Percentiles rank a stretch among this genome's conserved stretches.
Evolutionary conservation across 768 basidiomycete genomes (phyloP).

Genomic region (Xerocomellus dryophilus): DNA sequence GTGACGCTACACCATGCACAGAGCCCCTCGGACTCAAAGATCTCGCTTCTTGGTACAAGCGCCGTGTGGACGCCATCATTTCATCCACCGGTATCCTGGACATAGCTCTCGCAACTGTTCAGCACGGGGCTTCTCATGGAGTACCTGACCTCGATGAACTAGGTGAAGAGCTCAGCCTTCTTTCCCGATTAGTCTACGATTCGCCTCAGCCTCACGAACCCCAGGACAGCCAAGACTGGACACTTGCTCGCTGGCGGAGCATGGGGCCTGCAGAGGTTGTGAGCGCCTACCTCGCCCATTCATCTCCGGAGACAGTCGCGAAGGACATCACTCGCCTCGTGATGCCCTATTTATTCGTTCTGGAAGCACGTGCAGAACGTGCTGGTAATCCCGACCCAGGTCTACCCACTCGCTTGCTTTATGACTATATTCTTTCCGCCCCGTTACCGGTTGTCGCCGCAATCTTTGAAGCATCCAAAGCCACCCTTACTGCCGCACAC

Average conservation of each 20-base stretch:
- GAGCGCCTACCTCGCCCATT: conserved; percentile 70
- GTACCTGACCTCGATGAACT: conserved; percentile 76
- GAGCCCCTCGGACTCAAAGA: conserved; percentile 26
- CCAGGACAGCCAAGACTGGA: conserved; percentile 62
- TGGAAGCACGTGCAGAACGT: conserved; percentile 86
- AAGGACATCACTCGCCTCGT: conserved; percentile 73
- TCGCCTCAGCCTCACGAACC: conserved; percentile 45
- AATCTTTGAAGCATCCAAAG: conserved; percentile 89
- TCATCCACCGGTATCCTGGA: conserved; percentile 72
- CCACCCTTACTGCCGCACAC: conserved; percentile 66
- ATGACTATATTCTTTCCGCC: conserved; percentile 68
- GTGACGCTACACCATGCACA: conserved; percentile 2
- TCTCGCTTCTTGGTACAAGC: conserved; percentile 73
- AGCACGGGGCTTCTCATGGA: conserved; percentile 82
- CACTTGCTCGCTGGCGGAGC: conserved; percentile 65
- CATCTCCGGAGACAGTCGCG: conserved; percentile 62
- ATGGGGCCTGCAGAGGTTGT: conserved; percentile 67
- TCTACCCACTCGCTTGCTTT: conserved; percentile 62
- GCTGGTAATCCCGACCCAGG: conserved; percentile 64
- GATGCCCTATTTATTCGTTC: conserved; percentile 88
- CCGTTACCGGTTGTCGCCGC: conserved; percentile 67
- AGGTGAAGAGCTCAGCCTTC: conserved; percentile 88
- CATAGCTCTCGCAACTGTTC: conserved; percentile 71
- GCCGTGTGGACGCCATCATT: conserved; percentile 60
- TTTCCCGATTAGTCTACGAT: conserved; percentile 87